A percentile compares a stretch with the other conserved stretches of the same genome.
These are phyloP conservation scores for Cladosporium sp. DNA, from an alignment of 2,329 filamentous ascomycete genomes.

Conservation along the genomic window DNA sequence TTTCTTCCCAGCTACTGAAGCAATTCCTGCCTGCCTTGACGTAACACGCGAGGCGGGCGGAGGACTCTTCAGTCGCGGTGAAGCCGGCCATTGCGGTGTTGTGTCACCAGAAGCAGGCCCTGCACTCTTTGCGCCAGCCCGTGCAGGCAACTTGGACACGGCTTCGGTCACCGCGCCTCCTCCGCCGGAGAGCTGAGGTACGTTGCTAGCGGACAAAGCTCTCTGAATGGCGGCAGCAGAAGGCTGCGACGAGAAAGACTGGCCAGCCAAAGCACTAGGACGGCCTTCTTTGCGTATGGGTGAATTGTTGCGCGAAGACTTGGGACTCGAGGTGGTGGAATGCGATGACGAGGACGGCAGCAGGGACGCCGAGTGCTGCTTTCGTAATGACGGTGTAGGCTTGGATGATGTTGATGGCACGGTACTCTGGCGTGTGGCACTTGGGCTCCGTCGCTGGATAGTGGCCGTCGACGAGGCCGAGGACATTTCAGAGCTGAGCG, in stretches of 20 bases:
- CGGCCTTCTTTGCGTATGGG: constrained; percentile 46
- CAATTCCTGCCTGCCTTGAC: constrained; percentile 40
- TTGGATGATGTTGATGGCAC: constrained; percentile 16
- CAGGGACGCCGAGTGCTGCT: constrained; percentile 27
- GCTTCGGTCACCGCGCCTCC: constrained; percentile 52
- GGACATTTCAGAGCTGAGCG: not conserved
- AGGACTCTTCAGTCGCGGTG: constrained; percentile 63
- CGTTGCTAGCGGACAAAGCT: constrained; percentile 63
- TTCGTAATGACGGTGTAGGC: constrained; percentile 16
- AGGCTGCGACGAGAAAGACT: constrained; percentile 44
- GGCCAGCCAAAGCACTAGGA: constrained; percentile 27
- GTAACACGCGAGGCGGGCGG: constrained; percentile 58
- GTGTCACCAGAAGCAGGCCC: constrained; percentile 42
- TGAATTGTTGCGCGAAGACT: constrained; percentile 46
- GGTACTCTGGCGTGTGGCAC: constrained; percentile 10
- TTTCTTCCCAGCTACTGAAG: constrained; percentile 27
- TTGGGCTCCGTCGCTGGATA: constrained; percentile 7
- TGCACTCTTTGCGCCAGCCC: constrained; percentile 55
- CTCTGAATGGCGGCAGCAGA: constrained; percentile 62
- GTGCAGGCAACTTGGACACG: constrained; percentile 54
- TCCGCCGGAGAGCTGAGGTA: constrained; percentile 60
- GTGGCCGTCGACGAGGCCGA: constrained; percentile 8
- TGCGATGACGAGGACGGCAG: constrained; percentile 25
- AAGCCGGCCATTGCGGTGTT: constrained; percentile 69
- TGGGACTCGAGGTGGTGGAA: constrained; percentile 40